Evolutionary conservation across 164 flowering plant species (phyloP), one percentile per base, ranked within the genome.

Genomic region (Nelumbo lutea): DNA sequence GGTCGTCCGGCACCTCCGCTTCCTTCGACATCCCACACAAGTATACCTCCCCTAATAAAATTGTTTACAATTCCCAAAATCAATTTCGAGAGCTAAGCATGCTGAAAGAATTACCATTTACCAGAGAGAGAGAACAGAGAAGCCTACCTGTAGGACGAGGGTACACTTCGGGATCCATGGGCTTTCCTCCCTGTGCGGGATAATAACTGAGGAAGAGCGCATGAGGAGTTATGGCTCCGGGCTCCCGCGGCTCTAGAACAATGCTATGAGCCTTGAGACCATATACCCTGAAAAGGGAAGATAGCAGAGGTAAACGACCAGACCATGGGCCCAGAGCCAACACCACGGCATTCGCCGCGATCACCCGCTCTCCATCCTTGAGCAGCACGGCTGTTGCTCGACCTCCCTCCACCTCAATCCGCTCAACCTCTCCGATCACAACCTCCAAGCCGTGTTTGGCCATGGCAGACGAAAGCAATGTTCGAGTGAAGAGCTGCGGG

Each of bases 301-400:
- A 70, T 70, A 91, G 45, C 9, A 89, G 41, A 50, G 74, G 77
- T 7, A 91, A 75, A 70, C 82, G 83, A 15, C 81, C 72, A 2
- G 86, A 83, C 98, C 98, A 95, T 42, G 98, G 97, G 42, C 98
- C 98, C 11, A 95, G 77, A 0, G 98, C 89, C 80, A 95, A 68
- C 4, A 95, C 97, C 64, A 91, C 90, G 45, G 88, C 82, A 59
- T 90, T 93, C 5, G 88, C 79, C 13, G 73, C 84, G 42, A 90
- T 72, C 1, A 77, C 78, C 58, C 81, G 64, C 3, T 85, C 86
- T 14, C 64, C 75, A 1, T 74, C 89, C 64, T 80, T 89, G n/a
- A 89, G 60, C 64, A 79, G 77, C 76, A 83, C 97, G 57, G 79
- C 82, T 8, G 39, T 76, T 13, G 78, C 88, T 52, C 83, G 73